Base-by-base conservation (phyloP, 2,329 filamentous ascomycete species). In the Macrophomina phaseolina region DNA sequence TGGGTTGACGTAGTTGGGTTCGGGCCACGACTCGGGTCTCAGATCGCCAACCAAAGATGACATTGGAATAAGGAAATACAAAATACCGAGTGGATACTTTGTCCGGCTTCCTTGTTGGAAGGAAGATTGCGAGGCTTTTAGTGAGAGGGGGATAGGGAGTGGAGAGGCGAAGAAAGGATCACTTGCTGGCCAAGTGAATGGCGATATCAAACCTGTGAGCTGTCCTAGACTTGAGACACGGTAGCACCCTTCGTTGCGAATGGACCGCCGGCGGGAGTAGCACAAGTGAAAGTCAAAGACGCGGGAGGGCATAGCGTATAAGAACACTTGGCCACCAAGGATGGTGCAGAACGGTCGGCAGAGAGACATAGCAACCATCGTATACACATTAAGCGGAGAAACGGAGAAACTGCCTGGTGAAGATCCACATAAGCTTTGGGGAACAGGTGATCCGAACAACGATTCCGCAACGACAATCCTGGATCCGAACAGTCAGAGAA, bases 1-100 rank as follows among this genome's bases (percentile, higher is more conserved):
- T 2, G 74, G 74, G 42, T 75, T 58, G n/a, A 73, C 71, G 69
- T 73, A 75, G 40, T 77, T 76, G 2, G 74, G 73, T 14, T 67
- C 38, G 0, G 75, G 75, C 60, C 72, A 77, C 8, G 71, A 36
- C 5, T 40, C 34, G 23, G 65, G 65, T 16, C 18, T 28, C 3
- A 67, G 38, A 5, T 38, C 23, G 38, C 65, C 65, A 34, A 67
- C 58, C 18, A 67, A 48, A 18, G 65, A 18, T 12, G 65, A 62
- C 65, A 67, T 67, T 40, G 28, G 28, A 45, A 40, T 45, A 56
- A 56, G 51, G 12, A 42, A 48, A 65, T 56, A 36, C 34, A 56
- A 55, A 55, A 42, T 40, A 64, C 18, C 56, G 32, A 12, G 46
- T 23, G 5, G 32, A 34, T 62, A 49, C 58, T 62, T 62, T 38